Base-by-base conservation (phyloP, 495 filamentous ascomycete species). In the Venustampulla echinocandica region DNA sequence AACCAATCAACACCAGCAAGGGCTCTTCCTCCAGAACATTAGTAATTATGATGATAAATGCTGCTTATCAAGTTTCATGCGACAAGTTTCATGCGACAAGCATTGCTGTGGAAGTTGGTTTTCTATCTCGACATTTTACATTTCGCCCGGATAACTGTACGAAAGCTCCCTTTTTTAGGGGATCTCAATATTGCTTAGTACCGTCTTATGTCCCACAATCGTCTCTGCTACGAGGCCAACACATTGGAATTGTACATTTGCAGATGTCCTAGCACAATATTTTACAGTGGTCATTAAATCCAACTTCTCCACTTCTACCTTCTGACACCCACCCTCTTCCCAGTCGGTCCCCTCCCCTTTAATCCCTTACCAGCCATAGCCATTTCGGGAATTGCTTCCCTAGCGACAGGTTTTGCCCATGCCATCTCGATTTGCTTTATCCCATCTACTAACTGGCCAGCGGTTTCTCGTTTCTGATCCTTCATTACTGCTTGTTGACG, bases 381-480 rank as follows among this genome's bases (percentile, higher is more conserved):
- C 44, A 60, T 60, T 42, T 68, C 61, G 4, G 59, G 54, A 2
- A 58, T 19, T 24, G 51, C 24, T 42, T 39, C 46, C 18, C 17
- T 20, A 7, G 17, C 18, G n/a, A 34, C 11, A 20, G 47, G 15
- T 22, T 46, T 47, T 15, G 50, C 54, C 50, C 71, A 59, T 23
- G 61, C 64, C 25, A 58, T 49, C 47, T 77, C 60, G 55, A 84
- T 75, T 34, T 61, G 59, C 57, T 67, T 53, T 14, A 62, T 59
- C 10, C 82, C 82, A 58, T 81, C 69, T 10, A 85, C 53, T 39
- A 84, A 39, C 36, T 47, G 50, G 10, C 75, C 77, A 33, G 62
- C 50, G 41, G 71, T 57, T 41, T 58, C 59, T 54, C 66, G 74
- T 47, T 58, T 32, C 46, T 69, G 54, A 40, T 83, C 79, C 25